phyloP scores from a whole-genome alignment of 768 basidiomycete species.

The Sarcomyxa edulis region DNA sequence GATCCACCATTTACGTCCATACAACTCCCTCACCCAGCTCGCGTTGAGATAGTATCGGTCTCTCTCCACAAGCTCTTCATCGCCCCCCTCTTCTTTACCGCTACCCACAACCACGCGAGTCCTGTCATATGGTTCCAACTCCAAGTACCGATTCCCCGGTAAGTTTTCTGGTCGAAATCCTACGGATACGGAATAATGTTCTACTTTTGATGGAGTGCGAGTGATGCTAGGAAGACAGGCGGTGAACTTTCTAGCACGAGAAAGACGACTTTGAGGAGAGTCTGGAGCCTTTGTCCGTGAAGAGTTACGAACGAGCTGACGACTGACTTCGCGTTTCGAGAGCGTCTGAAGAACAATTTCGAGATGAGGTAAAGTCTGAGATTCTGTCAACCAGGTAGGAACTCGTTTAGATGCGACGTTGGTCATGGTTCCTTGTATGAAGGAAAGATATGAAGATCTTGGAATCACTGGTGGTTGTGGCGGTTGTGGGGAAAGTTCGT shows the following conservation, averaged over 20 bases:
- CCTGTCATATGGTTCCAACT: constrained; percentile 78
- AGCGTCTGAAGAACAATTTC: constrained; percentile 26
- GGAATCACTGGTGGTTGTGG: no score
- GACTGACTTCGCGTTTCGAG: constrained; percentile 27
- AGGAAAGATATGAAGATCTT: no score
- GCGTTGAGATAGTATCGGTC: constrained; percentile 71
- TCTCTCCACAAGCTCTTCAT: constrained; percentile 1
- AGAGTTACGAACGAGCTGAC: constrained; percentile 22
- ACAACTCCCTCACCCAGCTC: constrained; percentile 76
- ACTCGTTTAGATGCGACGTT: constrained; percentile 9
- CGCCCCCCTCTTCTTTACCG: constrained; percentile 12
- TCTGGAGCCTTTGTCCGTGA: constrained; percentile 14
- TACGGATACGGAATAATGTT: constrained; percentile 54
- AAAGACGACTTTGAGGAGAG: neutral
- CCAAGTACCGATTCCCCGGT: constrained; percentile 60
- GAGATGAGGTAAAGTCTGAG: constrained; percentile 17
- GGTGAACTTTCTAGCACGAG: no score
- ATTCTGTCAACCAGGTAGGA: constrained; percentile 27
- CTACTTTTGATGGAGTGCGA: constrained; percentile 13
- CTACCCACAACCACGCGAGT: constrained; percentile 59
- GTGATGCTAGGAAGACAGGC: constrained; percentile 12
- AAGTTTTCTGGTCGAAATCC: constrained; percentile 40
- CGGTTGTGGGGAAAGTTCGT: no score
- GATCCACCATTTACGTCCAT: constrained; percentile 77
- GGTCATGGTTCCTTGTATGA: no score